Base-by-base conservation (phyloP, 345 rosid genomes). In the Erodium maritimum region DNA sequence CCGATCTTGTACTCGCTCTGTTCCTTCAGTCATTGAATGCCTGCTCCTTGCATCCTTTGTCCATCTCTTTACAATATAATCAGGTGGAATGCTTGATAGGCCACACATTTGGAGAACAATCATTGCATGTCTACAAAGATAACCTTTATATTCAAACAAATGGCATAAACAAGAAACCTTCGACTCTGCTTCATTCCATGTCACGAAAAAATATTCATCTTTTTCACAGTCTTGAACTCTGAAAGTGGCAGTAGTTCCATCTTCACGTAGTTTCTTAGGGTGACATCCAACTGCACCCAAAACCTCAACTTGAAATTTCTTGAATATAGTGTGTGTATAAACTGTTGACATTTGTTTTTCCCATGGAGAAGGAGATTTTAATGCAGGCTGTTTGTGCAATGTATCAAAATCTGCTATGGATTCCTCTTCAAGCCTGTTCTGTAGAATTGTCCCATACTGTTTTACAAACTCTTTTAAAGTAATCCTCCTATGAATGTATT, bases 311-410 rank as follows among this genome's bases (percentile, higher is more conserved):
- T 81, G 86, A 55, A 81, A 78, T 69, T 70, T 81, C 74, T 71
- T 76, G 71, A 81, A 81, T 52, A 81, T 66, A 24, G 81, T 64
- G 57, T 81, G 79, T 4, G 86, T 81, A 22, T 74, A 81, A 14
- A 73, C 57, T 52, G 73, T 70, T 13, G 86, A 81, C 65, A 81
- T 63, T 62, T 70, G 76, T 61, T 78, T 81, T 69, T 81, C 86
- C 81, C 75, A 74, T 34, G 86, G 86, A 0, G 86, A 81, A 23
- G 86, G 83, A 53, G 86, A 81, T 66, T 70, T 81, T 53, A 81
- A 59, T 25, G 83, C 67, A 17, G 86, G 83, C 61, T 78, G 86
- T 61, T 76, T 78, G 71, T 78, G 71, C 77, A 71, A 67, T 16
- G 83, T 81, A 65, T 81, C 86, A 50, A 75, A 78, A 72, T 81